These are phyloP conservation scores for Zoysia matrella DNA, from an alignment of 202 grass and related monocot species.

Conservation along the genomic window DNA sequence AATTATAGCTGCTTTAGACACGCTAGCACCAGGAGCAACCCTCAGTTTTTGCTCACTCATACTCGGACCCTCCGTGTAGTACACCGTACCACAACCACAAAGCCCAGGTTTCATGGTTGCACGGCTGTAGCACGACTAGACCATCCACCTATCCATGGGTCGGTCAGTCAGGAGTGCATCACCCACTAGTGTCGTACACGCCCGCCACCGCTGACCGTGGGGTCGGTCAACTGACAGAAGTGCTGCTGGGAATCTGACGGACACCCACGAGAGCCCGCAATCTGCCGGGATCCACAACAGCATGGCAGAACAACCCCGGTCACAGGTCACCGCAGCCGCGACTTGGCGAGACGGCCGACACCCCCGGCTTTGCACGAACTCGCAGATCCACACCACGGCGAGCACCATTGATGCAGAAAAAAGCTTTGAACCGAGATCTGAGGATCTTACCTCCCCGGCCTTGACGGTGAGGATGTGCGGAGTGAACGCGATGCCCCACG, in stretches of 20 bases:
- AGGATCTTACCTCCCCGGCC: conserved; percentile 77
- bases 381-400: conserved; percentile 28
- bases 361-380: neutral
- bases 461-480: conserved; percentile 91
- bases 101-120: neutral
- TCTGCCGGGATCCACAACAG: conserved; percentile 40
- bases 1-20: neutral
- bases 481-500: conserved; percentile 87
- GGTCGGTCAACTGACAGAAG: conserved; percentile 46
- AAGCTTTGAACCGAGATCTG: conserved; percentile 40
- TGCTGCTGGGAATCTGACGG: conserved; percentile 52
- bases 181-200: conserved; percentile 21
- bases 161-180: conserved; percentile 21
- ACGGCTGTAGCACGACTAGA: conserved; percentile 3
- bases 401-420: conserved; percentile 5
- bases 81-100: neutral
- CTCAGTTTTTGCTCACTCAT: conserved; percentile 2
- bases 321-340: neutral
- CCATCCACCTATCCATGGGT: neutral
- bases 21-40: neutral
- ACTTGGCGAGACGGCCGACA: conserved; percentile 9
- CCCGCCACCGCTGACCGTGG: conserved; percentile 43
- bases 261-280: conserved; percentile 38
- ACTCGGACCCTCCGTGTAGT: neutral
- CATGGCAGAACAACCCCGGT: conserved; percentile 42